phyloP scores from a whole-genome alignment of 2,329 filamentous ascomycete species.

The Scedosporium apiospermum region DNA sequence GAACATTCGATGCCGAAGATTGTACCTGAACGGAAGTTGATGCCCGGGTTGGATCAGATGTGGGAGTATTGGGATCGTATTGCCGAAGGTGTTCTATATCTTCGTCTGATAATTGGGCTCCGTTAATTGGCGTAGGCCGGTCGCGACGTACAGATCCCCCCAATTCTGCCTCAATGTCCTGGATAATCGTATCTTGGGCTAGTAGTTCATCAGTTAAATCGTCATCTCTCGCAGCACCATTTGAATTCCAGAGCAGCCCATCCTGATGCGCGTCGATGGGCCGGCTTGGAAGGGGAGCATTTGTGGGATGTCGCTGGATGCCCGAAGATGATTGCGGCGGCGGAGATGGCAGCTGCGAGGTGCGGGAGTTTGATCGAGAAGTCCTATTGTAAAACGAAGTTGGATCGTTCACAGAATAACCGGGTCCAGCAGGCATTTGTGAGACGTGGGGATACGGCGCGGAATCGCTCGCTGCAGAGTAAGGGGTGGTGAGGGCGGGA shows the following conservation, averaged over 20 bases:
- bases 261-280: slow-evolving; percentile 36
- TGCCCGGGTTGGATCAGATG: slow-evolving; percentile 12
- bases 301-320: slow-evolving; percentile 48
- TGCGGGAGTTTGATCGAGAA: slow-evolving; percentile 39
- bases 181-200: slow-evolving; percentile 44
- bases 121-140: slow-evolving; percentile 34
- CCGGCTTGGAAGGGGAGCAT: slow-evolving; percentile 48
- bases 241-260: slow-evolving; percentile 29
- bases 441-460: slow-evolving; percentile 41
- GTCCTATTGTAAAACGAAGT: slow-evolving; percentile 33
- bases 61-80: slow-evolving; percentile 42
- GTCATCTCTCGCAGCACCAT: slow-evolving; percentile 21
- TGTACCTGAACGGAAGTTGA: background rate
- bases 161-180: slow-evolving; percentile 48
- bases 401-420: slow-evolving; percentile 37
- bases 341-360: slow-evolving; percentile 37
- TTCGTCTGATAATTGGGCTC: slow-evolving; percentile 31
- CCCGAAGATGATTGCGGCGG: slow-evolving; percentile 21
- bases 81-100: slow-evolving; percentile 37
- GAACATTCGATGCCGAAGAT: slow-evolving; percentile 18
- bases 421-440: slow-evolving; percentile 43
- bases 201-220: slow-evolving; percentile 26
- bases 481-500: slow-evolving; percentile 22
- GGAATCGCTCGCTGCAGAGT: slow-evolving; percentile 3
- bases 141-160: slow-evolving; percentile 25